These are phyloP conservation scores for Starmera amethionina DNA, from an alignment of 805 yeast species.

Conservation along the genomic window DNA sequence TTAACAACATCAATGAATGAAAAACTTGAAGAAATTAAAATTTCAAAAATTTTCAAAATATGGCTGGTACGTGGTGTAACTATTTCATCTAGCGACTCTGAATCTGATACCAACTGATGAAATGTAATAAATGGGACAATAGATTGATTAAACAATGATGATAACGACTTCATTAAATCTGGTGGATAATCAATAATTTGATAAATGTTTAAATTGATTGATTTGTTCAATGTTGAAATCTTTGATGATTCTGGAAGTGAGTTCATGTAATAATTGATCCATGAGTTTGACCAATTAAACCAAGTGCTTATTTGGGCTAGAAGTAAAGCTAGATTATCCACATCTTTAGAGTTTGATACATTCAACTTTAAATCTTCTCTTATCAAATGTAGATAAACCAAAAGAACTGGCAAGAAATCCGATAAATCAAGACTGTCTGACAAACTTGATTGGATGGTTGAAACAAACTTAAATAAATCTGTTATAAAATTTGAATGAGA, in stretches of 20 bases:
- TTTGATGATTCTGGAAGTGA: constrained; percentile 26
- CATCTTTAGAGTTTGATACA: constrained; percentile 27
- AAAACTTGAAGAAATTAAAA: constrained; percentile 43
- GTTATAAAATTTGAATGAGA: constrained; percentile 7
- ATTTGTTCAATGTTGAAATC: constrained; percentile 27
- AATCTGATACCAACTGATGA: constrained; percentile 57
- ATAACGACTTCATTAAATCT: constrained; percentile 43
- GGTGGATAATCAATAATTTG: constrained; percentile 43
- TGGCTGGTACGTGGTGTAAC: constrained; percentile 61
- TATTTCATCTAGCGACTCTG: constrained; percentile 44
- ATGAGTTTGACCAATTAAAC: constrained; percentile 65
- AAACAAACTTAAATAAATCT: constrained; percentile 4
- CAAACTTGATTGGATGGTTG: constrained; percentile 10
- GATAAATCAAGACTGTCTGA: constrained; percentile 24
- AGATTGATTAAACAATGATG: constrained; percentile 35
- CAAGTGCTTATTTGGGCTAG: constrained; percentile 53
- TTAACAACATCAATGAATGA: constrained; percentile 46
- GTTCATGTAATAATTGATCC: constrained; percentile 50
- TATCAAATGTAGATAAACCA: constrained; percentile 61
- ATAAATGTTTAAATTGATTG: background rate
- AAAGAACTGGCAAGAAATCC: constrained; percentile 52
- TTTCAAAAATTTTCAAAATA: constrained; percentile 52
- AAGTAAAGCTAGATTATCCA: constrained; percentile 37
- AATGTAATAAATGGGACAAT: constrained; percentile 51
- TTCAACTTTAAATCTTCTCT: constrained; percentile 68